These are phyloP conservation scores for Ustilago sp. DNA, from an alignment of 1,284 basidiomycete genomes.

Conservation along the genomic window DNA sequence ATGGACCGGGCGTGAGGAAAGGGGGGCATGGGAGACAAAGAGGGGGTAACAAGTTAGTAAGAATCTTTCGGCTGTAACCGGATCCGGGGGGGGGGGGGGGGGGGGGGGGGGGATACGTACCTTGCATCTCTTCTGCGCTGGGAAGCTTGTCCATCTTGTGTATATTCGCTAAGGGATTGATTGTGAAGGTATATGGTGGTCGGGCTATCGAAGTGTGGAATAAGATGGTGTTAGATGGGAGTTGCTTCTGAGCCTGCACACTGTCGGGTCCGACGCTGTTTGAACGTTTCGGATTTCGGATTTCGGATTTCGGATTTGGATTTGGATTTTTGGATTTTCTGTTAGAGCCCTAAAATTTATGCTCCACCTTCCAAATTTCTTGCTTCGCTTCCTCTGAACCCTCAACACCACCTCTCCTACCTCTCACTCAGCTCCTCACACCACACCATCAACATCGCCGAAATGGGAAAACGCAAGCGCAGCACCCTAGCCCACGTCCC, in stretches of 20 bases:
- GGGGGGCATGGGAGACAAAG: background rate
- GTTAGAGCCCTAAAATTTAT: slow-evolving; percentile 5
- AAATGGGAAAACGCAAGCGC: slow-evolving; percentile 45
- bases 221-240: background rate
- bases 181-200: background rate
- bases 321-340: background rate
- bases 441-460: background rate
- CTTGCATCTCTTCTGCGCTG: slow-evolving; percentile 53
- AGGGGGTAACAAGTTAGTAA: background rate
- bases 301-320: background rate
- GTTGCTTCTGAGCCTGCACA: too few relatives aligned
- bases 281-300: slow-evolving; percentile 7
- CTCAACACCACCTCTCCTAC: background rate
- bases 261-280: slow-evolving; percentile 18
- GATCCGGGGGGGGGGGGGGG: background rate
- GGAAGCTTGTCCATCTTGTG: slow-evolving; percentile 54
- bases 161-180: background rate
- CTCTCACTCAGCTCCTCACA: background rate
- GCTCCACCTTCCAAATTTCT: background rate
- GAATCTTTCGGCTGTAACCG: background rate
- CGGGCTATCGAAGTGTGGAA: background rate
- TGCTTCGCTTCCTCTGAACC: background rate
- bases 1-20: too few relatives aligned
- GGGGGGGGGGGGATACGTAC: slow-evolving; percentile 20
- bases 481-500: slow-evolving; percentile 32